Base-by-base conservation (phyloP, 2,329 filamentous ascomycete genomes). In the Fusarium mangiferae region DNA sequence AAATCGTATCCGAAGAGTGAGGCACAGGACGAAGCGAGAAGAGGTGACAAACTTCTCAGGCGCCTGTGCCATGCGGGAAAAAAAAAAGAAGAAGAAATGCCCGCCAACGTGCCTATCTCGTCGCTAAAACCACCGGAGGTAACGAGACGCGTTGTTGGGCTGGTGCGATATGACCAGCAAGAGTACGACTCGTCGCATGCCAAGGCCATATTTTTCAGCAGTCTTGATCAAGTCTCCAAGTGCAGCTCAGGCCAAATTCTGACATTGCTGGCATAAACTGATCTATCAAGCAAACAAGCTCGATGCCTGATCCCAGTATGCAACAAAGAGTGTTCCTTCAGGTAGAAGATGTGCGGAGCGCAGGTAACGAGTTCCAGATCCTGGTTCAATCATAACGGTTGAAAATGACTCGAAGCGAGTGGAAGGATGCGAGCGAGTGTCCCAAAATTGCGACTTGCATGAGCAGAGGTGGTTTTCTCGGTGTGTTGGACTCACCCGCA, bases 381-480 rank as follows among this genome's bases (percentile, higher is more conserved):
- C 35, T 73, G 49, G 54, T n/a, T 46, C 39, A 66, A 66, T 58
- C 70, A 62, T 35, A 26, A 59, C 38, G 42, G 41, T 41, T 41
- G 68, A 57, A 46, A n/a, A 62, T 55, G 55, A 41, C 67, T 63
- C 39, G n/a, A 70, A 48, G 33, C 51, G 70, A 55, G 46, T 24
- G 44, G 56, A 69, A 54, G 39, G 39, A 67, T 30, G 66, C 33
- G 48, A 41, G 44, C 20, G 58, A 42, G 38, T 35, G 56, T 57
- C 71, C 62, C 33, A 74, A 74, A 63, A 41, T 41, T 61, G 61
- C 66, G 39, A 59, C 66, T 38, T 74, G 71, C 71, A 73, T 65
- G 58, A 61, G 41, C 35, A 26, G 62, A 51, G 44, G 30, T 58
- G 60, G 36, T 49, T 52, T 39, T 45, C 39, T 33, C 62, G 57